Evolutionary conservation across 208 protist species (phyloP), one percentile per base, ranked within the genome.

Genomic region (Crithidia expoeki): DNA sequence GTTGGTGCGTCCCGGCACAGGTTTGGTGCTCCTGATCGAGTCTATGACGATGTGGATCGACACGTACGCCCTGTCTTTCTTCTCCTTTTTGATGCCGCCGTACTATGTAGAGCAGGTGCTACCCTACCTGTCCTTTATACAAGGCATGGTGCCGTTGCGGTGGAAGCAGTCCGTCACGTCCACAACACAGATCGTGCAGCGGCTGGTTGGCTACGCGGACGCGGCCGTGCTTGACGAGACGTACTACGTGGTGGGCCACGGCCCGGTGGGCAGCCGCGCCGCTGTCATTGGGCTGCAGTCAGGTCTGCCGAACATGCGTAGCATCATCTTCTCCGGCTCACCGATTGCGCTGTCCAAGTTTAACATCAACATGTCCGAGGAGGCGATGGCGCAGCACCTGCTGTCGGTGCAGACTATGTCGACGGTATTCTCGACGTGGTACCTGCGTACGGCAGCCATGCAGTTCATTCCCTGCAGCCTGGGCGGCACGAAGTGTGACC

Each of bases 41-140:
- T 76, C 73, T 17, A 81, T 84, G 68, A 79, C 68, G 2, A 84
- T 86, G 75, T 91, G 83, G 79, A 79, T 91, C 46, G 71, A 90
- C 65, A 47, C 57, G 36, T 76, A 86, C 51, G 44, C 60, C 17
- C 17, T 91, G 9, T 87, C 83, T 4, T 69, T 89, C 28, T 79
- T 94, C 32, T 70, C 74, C 30, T 66, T 84, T 33, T 59, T 94
- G 42, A 88, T 84, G 72, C 88, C 88, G 0, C 25, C 72, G 3
- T 1, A 30, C 0, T 90, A 84, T 52, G 66, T 86, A 23, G 50
- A 63, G 3, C 11, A 23, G 11, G 55, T 89, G 21, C 10, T 88
- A 68, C 74, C 74, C 7, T 80, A 74, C 25, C n/a, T 91, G 2
- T 64, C 70, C n/a, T 83, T 83, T 52, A 56, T 81, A 10, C 67